Conservation (phyloP, 1,284 basidiomycete species). For the Ceratorhiza oryzae-sativae region DNA sequence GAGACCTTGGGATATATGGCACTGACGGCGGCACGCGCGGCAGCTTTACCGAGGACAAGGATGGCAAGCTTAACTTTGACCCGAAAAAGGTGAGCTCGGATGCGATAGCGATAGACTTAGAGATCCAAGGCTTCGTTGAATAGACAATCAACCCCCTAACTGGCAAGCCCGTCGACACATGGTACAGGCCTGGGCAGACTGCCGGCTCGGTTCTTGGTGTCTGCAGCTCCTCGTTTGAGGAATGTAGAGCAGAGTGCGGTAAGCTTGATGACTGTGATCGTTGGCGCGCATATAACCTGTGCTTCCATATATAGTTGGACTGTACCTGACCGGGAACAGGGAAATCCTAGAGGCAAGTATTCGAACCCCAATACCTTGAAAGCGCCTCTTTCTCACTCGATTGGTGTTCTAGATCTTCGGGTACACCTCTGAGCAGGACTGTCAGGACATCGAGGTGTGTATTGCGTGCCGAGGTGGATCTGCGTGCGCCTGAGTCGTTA, state of each 20-base stretch:
- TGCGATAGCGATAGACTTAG: not conserved
- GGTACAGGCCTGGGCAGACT: constrained; percentile 86
- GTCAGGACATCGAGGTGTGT: constrained; percentile 63
- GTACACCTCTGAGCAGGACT: constrained; percentile 70
- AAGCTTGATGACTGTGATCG: constrained; percentile 55
- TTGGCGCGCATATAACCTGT: constrained; percentile 1
- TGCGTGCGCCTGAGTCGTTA: not conserved
- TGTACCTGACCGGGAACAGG: constrained; percentile 60
- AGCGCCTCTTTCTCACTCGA: not conserved
- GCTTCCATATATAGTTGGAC: not conserved
- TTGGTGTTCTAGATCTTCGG: constrained; percentile 47
- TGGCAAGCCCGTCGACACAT: constrained; percentile 76
- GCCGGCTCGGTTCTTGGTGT: constrained; percentile 80
- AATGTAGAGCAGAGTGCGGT: constrained; percentile 85
- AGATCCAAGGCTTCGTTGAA: not conserved
- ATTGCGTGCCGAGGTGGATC: not conserved
- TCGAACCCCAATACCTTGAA: not conserved
- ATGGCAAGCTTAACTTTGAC: constrained; percentile 82
- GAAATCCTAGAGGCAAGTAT: constrained; percentile 69
- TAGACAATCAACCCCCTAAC: constrained; percentile 85
- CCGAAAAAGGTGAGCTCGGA: constrained; percentile 58
- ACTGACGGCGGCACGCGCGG: no score
- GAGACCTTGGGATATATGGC: no score
- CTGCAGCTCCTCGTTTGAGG: constrained; percentile 86
- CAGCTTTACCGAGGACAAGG: constrained; percentile 69